Evolutionary conservation across 495 filamentous ascomycete species (phyloP).

Genomic region (Daldinia decipiens): DNA sequence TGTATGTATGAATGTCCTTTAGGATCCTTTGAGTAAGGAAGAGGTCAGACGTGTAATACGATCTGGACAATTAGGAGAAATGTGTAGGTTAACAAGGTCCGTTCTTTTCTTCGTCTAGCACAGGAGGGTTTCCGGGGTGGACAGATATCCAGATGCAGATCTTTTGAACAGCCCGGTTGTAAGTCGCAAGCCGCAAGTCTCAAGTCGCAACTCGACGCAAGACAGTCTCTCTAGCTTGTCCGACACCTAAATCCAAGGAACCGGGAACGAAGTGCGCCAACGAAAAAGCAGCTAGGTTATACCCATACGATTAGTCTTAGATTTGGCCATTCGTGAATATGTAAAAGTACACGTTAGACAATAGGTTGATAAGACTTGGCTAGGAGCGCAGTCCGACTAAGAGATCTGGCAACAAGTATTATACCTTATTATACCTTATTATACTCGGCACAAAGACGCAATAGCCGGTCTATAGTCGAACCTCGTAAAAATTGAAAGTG

Average conservation of each 20-base stretch:
- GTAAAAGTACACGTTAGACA: constrained; percentile 13
- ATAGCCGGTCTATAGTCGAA: neutral
- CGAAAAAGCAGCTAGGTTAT: neutral
- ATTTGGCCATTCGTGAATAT: neutral
- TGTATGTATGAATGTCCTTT: constrained; percentile 4
- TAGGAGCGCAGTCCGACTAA: constrained; percentile 12
- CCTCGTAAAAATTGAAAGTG: neutral
- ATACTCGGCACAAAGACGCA: constrained; percentile 7
- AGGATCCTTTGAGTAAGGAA: constrained; percentile 6
- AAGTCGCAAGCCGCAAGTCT: constrained; percentile 23
- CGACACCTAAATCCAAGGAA: constrained; percentile 19
- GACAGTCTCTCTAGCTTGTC: constrained; percentile 34
- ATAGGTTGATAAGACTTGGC: constrained; percentile 5
- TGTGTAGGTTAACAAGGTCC: constrained; percentile 35
- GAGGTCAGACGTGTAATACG: constrained; percentile 7
- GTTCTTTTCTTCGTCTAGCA: constrained; percentile 36
- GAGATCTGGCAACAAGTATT: constrained; percentile 14
- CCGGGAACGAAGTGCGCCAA: constrained; percentile 2
- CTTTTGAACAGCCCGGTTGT: constrained; percentile 20
- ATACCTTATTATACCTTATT: constrained; percentile 11
- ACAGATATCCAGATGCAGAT: constrained; percentile 46
- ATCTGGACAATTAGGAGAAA: constrained; percentile 25
- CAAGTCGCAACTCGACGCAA: constrained; percentile 35
- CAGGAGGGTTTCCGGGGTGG: constrained; percentile 33
- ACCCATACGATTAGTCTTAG: constrained; percentile 21